Base-by-base conservation (phyloP, 805 yeast species). In the Sungouiozyma ichnusensis region DNA sequence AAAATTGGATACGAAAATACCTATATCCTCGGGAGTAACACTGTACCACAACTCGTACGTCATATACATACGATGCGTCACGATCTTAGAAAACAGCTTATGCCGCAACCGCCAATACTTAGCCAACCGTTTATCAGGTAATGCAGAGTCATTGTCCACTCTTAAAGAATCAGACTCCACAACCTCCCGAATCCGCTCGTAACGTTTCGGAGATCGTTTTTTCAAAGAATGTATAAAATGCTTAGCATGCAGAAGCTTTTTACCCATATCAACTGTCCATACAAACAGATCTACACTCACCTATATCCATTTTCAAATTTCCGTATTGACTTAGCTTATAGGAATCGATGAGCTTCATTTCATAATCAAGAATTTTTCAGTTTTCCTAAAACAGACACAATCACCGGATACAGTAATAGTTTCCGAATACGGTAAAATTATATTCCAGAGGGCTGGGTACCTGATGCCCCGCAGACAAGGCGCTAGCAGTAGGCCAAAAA, bases 21-120 rank as follows among this genome's bases (percentile, higher is more conserved):
- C 92, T 1, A 84, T 64, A 1, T 58, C 52, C 53, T 88, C 97
- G 0, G 95, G 88, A 0, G 97, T 88, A 4, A 86, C 95, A 43
- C 90, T 80, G 59, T 70, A 88, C 92, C 95, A 84, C 39, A 86
- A 68, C 54, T 81, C 92, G 14, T 73, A 66, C 1, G 82, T 81
- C 65, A 88, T 67, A 41, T 68, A 68, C 1, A 86, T 69, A 0
- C 53, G 46, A 2, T 92, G 90, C 5, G 76, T 72, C 52, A 84
- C 85, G 49, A 69, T 82, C 47, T 63, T 66, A 4, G 76, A 64
- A 56, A 87, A 87, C 8, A 87, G 56, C 14, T 57, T 55, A 48
- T 74, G 71, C n/a, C 94, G 62, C 35, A 72, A 69, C 17, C 58
- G 58, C 87, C 88, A 85, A 58, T 72, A 79, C 55, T 77, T 78